These are phyloP conservation scores for Arthroderma sp. DNA, from an alignment of 2,329 filamentous ascomycete species.

Conservation along the genomic window DNA sequence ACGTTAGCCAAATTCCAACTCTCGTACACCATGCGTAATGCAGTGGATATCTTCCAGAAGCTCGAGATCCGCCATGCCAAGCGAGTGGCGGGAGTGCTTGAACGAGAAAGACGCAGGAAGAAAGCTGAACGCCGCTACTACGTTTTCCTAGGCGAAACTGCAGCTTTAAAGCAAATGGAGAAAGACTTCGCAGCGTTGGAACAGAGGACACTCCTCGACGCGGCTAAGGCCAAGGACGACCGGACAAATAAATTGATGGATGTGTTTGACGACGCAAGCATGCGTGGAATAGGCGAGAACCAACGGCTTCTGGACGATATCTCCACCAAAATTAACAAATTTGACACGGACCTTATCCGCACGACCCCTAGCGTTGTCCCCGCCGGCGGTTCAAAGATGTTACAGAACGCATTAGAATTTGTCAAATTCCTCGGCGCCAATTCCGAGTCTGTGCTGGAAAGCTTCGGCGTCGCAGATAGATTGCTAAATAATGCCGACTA, in stretches of 20 bases:
- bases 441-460: conserved; percentile 36
- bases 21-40: conserved; percentile 35
- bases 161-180: conserved; percentile 39
- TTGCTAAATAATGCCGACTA: conserved; percentile 42
- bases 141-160: conserved; percentile 41
- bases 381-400: conserved; percentile 16
- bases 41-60: conserved; percentile 36
- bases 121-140: conserved; percentile 42
- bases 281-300: conserved; percentile 41
- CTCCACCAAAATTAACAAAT: conserved; percentile 30
- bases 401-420: conserved; percentile 30
- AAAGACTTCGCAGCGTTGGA: conserved; percentile 41
- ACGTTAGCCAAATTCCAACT: conserved; percentile 25
- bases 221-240: conserved; percentile 38
- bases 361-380: conserved; percentile 17
- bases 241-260: conserved; percentile 41
- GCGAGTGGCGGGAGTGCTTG: conserved; percentile 39
- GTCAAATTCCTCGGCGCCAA: conserved; percentile 32
- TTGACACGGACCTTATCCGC: conserved; percentile 24
- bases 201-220: conserved; percentile 38
- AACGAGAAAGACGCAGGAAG: conserved; percentile 44
- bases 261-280: conserved; percentile 40
- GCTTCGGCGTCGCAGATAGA: conserved; percentile 39
- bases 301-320: conserved; percentile 41
- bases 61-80: conserved; percentile 41